Evolutionary conservation across 306 rosid genomes (phyloP).

Genomic region (Glycine soja): DNA sequence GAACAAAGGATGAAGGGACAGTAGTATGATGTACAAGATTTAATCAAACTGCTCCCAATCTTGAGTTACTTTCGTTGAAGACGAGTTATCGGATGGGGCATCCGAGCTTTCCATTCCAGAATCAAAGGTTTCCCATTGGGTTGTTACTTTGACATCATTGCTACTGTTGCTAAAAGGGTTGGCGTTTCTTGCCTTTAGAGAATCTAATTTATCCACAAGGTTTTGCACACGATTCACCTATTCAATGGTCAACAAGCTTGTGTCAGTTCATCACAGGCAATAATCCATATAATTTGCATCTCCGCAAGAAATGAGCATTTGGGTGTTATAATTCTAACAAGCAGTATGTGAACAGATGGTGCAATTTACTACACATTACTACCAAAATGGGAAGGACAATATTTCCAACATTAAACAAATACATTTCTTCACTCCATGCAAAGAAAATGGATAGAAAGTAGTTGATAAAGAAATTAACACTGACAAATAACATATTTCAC

Average conservation of each 20-base stretch:
- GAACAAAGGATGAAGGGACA: slow-evolving; percentile 30
- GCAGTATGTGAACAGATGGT: neutral
- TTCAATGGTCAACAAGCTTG: slow-evolving; percentile 30
- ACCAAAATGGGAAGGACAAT: neutral
- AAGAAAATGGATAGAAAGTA: neutral
- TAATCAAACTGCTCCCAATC: slow-evolving; percentile 73
- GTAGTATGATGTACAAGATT: too few relatives aligned
- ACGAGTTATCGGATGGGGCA: slow-evolving; percentile 59
- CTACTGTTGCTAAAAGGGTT: slow-evolving; percentile 50
- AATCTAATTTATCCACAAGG: slow-evolving; percentile 52
- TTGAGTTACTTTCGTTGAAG: slow-evolving; percentile 61
- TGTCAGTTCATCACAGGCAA: slow-evolving; percentile 12
- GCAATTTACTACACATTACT: neutral
- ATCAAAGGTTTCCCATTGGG: slow-evolving; percentile 77
- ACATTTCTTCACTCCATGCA: neutral
- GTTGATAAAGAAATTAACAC: neutral
- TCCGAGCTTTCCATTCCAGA: slow-evolving; percentile 59
- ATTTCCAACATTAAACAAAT: neutral
- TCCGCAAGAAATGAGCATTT: neutral
- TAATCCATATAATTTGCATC: neutral
- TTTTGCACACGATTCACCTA: slow-evolving; percentile 66
- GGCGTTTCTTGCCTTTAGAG: slow-evolving; percentile 58
- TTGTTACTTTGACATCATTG: slow-evolving; percentile 60
- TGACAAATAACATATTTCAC: neutral
- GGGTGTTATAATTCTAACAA: neutral